A percentile compares a stretch with the other conserved stretches of the same genome.
Conservation (phyloP, 768 basidiomycete species). For the Pleurotus tuber-regium region DNA sequence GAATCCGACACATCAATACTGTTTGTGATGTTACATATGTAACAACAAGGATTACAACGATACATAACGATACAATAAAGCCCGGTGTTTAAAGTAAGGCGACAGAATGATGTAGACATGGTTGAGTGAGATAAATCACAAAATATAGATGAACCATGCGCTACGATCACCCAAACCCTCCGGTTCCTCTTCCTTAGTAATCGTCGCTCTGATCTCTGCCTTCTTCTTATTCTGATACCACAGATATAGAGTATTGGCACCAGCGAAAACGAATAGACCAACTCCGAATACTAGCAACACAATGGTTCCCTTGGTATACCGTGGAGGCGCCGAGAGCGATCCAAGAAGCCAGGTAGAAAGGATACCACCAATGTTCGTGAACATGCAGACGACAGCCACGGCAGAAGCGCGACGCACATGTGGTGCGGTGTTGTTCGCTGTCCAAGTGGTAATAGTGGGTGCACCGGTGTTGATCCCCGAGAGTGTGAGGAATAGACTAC, state of each 20-base stretch:
- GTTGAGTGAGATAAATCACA: slow-evolving; percentile 23
- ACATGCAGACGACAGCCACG: slow-evolving; percentile 40
- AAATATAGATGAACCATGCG: slow-evolving; percentile 34
- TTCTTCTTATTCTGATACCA: slow-evolving; percentile 28
- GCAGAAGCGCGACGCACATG: slow-evolving; percentile 45
- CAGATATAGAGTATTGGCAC: slow-evolving; percentile 27
- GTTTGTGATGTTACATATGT: too few species aligned
- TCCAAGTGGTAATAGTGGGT: slow-evolving; percentile 43
- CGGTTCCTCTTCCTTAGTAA: slow-evolving; percentile 24
- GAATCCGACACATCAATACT: too few species aligned
- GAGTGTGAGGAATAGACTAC: slow-evolving; percentile 42
- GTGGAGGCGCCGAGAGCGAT: slow-evolving; percentile 32
- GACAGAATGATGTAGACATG: too few species aligned
- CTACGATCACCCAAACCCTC: slow-evolving; percentile 30
- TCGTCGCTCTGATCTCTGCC: slow-evolving; percentile 20
- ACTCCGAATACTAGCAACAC: slow-evolving; percentile 20
- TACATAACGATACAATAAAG: too few species aligned
- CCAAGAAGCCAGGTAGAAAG: slow-evolving; percentile 43
- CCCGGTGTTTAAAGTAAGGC: too few species aligned
- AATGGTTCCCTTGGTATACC: slow-evolving; percentile 34
- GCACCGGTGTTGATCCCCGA: slow-evolving; percentile 38
- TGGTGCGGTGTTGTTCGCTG: slow-evolving; percentile 49
- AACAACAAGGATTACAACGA: too few species aligned
- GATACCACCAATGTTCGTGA: slow-evolving; percentile 42
- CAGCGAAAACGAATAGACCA: slow-evolving; percentile 22